Evolutionary conservation across 768 basidiomycete species (phyloP).

Genomic region (Boletus rex-veris): DNA sequence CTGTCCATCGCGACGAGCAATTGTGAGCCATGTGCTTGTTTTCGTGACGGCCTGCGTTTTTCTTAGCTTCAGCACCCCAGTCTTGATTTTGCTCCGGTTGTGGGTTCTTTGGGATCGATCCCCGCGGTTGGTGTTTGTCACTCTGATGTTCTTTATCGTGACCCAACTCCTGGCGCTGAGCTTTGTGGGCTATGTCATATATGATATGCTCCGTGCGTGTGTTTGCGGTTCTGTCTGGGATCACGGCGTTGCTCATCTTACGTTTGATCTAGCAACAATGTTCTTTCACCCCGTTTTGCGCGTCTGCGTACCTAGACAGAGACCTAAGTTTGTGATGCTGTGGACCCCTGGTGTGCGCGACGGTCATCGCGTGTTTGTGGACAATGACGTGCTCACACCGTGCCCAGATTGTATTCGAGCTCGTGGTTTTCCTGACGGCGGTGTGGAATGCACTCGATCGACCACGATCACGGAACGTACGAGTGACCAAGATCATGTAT

Average conservation of each 20-base stretch:
- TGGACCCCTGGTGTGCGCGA: constrained; percentile 30
- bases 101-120: constrained; percentile 37
- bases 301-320: constrained; percentile 20
- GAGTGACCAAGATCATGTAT: constrained; percentile 27
- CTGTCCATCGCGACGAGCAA: constrained; percentile 35
- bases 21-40: constrained; percentile 24
- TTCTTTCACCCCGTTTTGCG: constrained; percentile 7
- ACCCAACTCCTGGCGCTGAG: constrained; percentile 28
- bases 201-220: constrained; percentile 28
- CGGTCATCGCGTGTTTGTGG: not conserved
- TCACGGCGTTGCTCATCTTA: not conserved
- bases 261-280: constrained; percentile 13
- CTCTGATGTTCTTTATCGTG: constrained; percentile 28
- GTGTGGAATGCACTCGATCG: constrained; percentile 30
- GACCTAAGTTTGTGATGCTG: constrained; percentile 21
- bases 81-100: constrained; percentile 38
- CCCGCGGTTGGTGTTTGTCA: constrained; percentile 27
- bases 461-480: constrained; percentile 14
- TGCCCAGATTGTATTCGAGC: constrained; percentile 29
- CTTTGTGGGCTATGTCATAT: constrained; percentile 24
- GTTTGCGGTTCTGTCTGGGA: not conserved
- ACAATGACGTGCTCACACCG: not conserved
- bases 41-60: not conserved
- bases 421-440: constrained; percentile 28
- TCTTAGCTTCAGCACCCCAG: constrained; percentile 16